Evolutionary conservation across 2,329 filamentous ascomycete species (phyloP), one percentile per base, ranked within the genome.

Genomic region (Blastomyces gilchristii): DNA sequence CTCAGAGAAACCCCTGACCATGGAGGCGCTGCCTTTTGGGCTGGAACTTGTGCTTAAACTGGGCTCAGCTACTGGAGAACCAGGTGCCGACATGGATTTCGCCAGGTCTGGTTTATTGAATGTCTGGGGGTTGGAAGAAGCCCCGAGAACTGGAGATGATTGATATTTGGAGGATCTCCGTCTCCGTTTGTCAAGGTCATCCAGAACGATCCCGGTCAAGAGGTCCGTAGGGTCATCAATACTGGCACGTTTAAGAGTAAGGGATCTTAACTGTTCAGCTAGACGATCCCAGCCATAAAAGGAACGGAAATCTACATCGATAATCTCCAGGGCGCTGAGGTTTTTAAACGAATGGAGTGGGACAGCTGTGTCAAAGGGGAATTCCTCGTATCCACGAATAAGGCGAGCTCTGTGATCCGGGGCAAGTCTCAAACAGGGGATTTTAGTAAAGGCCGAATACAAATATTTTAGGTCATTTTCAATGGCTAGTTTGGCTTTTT

Each of bases 291-390:
- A 99, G 63, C 94, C 94, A 76, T 91, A 96, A 77, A 97, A 97
- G 70, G 96, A 92, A 65, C 94, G 86, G 73, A 96, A 97, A 76
- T 99, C 94, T 72, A 97, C 88, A 77, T 95, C 92, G 77, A 88
- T 92, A 61, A 99, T 90, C 75, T 99, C 94, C 67, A 99, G 82
- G 28, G 91, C 89, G 76, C 93, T 93, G 62, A 97, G 80, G 69
- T 97, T 99, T 78, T 99, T 97, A 83, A 99, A 97, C 9, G 90
- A 89, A 74, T 96, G 88, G n/a, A 99, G 81, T 25, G 94, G 94
- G 39, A 99, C 94, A 25, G 94, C 94, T 31, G 91, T 96, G 76
- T 99, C 94, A 75, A 97, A 97, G 2, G 94, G 94, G 69, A 97
- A 99, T 76, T 97, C 93, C 76, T 99, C 94, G 73, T 94, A 97